Percentiles rank a stretch among this genome's conserved stretches.
These are phyloP conservation scores for Cutaneotrichosporon cutaneum DNA, from an alignment of 1,284 basidiomycete species.

Conservation along the genomic window DNA sequence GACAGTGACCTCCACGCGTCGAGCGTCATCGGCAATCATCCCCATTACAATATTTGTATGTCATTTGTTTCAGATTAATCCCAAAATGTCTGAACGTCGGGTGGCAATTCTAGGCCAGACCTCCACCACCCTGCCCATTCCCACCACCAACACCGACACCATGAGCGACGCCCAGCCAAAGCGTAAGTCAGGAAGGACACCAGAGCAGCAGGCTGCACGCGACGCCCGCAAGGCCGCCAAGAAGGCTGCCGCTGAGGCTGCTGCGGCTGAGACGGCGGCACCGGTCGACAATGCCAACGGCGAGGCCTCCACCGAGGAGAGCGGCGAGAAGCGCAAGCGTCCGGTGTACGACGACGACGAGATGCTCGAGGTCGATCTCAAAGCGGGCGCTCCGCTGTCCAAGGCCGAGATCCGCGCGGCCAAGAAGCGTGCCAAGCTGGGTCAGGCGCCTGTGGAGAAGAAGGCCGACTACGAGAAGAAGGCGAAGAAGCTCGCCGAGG, in stretches of 20 bases:
- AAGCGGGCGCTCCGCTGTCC: slow-evolving; percentile 48
- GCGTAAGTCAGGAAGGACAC: slow-evolving; percentile 39
- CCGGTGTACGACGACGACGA: slow-evolving; percentile 26
- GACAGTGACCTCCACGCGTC: slow-evolving; percentile 4
- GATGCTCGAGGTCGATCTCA: slow-evolving; percentile 51
- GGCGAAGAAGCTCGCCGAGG: slow-evolving; percentile 37
- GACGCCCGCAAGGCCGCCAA: slow-evolving; percentile 44
- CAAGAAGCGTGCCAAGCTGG: slow-evolving; percentile 44
- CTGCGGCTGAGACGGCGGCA: slow-evolving; percentile 7
- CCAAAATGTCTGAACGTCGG: slow-evolving; percentile 25
- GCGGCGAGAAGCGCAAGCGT: slow-evolving; percentile 28
- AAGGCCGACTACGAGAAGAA: slow-evolving; percentile 28
- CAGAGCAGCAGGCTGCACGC: slow-evolving; percentile 46
- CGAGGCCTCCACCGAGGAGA: slow-evolving; percentile 13
- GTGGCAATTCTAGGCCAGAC: slow-evolving; percentile 9
- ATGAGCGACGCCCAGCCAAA: slow-evolving; percentile 58
- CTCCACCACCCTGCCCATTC: not conserved
- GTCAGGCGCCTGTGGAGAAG: slow-evolving; percentile 25
- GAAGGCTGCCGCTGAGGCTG: slow-evolving; percentile 22
- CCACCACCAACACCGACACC: slow-evolving; percentile 2
- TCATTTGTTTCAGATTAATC: slow-evolving; percentile 10
- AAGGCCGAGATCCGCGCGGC: slow-evolving; percentile 51
- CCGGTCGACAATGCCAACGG: slow-evolving; percentile 4
- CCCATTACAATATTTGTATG: not conserved
- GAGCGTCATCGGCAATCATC: not conserved